Percentiles rank a stretch among this genome's conserved stretches.
Evolutionary conservation across 768 basidiomycete species (phyloP).

Genomic region (Mycena capillaripes): DNA sequence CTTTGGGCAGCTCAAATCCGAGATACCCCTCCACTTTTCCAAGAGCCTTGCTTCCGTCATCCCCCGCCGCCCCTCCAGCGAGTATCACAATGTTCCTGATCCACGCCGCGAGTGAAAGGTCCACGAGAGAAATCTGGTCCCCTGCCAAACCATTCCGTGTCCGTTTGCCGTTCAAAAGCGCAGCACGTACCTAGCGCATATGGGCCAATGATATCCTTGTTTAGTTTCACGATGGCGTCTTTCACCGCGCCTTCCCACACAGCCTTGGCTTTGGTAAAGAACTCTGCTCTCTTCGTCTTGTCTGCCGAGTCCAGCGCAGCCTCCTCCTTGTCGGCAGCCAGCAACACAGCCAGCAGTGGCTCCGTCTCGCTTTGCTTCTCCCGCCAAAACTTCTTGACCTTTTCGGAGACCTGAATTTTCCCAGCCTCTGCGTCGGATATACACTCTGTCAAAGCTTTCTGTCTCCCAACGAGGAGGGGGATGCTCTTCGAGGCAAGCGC

Average conservation of each 20-base stretch:
- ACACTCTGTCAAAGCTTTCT: constrained; percentile 62
- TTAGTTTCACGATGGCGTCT: constrained; percentile 61
- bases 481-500: constrained; percentile 58
- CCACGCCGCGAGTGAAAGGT: constrained; percentile 87
- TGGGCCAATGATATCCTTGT: constrained; percentile 73
- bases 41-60: constrained; percentile 66
- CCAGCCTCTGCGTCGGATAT: constrained; percentile 66
- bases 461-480: constrained; percentile 61
- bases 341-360: constrained; percentile 60
- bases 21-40: constrained; percentile 67
- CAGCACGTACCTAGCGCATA: constrained; percentile 69
- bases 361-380: constrained; percentile 64
- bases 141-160: constrained; percentile 56
- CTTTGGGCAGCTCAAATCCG: constrained; percentile 61
- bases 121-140: constrained; percentile 86
- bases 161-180: not conserved
- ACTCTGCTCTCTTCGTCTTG: constrained; percentile 59
- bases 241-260: constrained; percentile 68
- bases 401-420: constrained; percentile 67
- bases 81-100: constrained; percentile 71
- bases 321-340: constrained; percentile 56
- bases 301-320: constrained; percentile 55
- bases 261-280: constrained; percentile 62
- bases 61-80: constrained; percentile 63
- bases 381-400: constrained; percentile 74